Percentiles rank a stretch among this genome's conserved stretches.
Conservation (phyloP, 2,329 filamentous ascomycete genomes). For the Celoporthe dispersa region DNA sequence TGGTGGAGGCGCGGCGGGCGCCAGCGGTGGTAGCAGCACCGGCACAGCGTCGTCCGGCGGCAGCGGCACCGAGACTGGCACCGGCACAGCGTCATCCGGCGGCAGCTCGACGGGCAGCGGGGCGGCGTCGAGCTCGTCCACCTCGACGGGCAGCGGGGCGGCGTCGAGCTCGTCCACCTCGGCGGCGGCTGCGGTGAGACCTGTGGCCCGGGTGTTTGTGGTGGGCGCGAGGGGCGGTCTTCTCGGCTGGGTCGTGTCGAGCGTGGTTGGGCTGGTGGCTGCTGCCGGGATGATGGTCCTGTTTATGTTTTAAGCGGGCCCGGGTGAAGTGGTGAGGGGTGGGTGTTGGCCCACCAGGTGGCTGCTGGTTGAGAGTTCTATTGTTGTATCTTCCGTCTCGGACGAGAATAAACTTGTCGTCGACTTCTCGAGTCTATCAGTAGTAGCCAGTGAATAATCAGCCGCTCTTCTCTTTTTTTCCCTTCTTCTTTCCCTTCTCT, state of each 20-base stretch:
- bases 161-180: conserved; percentile 4
- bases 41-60: background rate
- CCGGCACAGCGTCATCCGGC: background rate
- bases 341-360: no score
- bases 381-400: background rate
- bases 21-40: background rate
- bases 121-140: conserved; percentile 5
- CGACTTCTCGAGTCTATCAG: background rate
- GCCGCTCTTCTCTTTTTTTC: background rate
- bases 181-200: conserved; percentile 4
- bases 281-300: background rate
- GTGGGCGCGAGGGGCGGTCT: background rate
- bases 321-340: no score
- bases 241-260: background rate
- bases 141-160: background rate
- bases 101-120: background rate
- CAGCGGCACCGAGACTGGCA: background rate
- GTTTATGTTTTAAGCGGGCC: background rate
- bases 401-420: background rate
- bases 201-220: background rate
- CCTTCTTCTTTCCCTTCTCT: background rate
- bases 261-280: background rate
- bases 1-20: background rate
- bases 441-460: no score
- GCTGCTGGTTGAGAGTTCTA: background rate